Evolutionary conservation across 2,329 filamentous ascomycete genomes (phyloP).

Genomic region (Apiospora sp.): DNA sequence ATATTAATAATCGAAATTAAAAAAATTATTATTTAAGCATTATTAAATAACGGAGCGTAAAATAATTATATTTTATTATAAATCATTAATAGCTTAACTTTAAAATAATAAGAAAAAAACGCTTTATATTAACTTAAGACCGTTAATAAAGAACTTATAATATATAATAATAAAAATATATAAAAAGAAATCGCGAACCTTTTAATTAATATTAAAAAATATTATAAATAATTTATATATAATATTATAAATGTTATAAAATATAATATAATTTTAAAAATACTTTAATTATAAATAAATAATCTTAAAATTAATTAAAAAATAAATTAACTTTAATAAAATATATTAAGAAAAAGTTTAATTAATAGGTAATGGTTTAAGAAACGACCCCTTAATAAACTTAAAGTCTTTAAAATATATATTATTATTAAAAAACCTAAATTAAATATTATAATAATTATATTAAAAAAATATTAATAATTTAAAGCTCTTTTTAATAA

Average conservation of each 20-base stretch:
- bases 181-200: neutral
- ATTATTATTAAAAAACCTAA: neutral
- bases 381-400: neutral
- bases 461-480: neutral
- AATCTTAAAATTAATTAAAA: constrained; percentile 12
- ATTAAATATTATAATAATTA: neutral
- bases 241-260: neutral
- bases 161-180: neutral
- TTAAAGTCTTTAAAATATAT: neutral
- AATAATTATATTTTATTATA: neutral
- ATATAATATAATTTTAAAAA: constrained; percentile 5
- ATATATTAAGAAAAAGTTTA: neutral
- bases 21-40: neutral
- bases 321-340: neutral
- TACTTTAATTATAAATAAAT: neutral
- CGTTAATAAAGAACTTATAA: neutral
- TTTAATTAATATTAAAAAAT: too few relatives aligned
- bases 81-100: neutral
- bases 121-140: neutral
- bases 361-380: neutral
- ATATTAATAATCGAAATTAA: too few relatives aligned
- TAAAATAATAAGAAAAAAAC: neutral
- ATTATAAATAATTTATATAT: neutral
- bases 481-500: neutral
- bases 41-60: neutral